These are phyloP conservation scores for Triticum turgidum DNA, from an alignment of 176 grass and related monocot species.

Conservation along the genomic window DNA sequence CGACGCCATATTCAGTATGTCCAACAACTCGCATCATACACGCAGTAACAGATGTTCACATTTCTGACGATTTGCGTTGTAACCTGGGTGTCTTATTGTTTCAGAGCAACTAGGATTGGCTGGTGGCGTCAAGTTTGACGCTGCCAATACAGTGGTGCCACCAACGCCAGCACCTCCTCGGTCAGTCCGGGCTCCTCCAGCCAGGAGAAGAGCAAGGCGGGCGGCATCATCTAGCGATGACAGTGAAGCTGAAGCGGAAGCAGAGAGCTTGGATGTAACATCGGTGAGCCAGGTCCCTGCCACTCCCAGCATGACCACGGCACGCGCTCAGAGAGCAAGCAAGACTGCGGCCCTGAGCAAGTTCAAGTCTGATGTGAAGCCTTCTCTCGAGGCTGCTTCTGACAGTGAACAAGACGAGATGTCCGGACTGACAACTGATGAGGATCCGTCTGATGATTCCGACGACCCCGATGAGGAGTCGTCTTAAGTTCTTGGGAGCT, in stretches of 20 bases:
- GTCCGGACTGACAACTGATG: slow-evolving; percentile 47
- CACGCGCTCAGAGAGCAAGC: slow-evolving; percentile 74
- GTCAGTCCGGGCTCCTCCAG: slow-evolving; percentile 45
- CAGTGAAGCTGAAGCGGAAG: slow-evolving; percentile 8
- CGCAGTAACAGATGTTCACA: neutral
- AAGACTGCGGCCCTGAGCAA: slow-evolving; percentile 75
- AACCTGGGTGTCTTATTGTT: slow-evolving; percentile 1
- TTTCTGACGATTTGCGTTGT: neutral
- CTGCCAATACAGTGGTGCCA: slow-evolving; percentile 33
- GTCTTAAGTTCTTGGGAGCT: neutral
- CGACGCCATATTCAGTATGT: slow-evolving; percentile 55
- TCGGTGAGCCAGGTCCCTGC: slow-evolving; percentile 28
- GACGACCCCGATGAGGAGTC: slow-evolving; percentile 4
- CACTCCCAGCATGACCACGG: slow-evolving; percentile 43
- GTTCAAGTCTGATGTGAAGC: slow-evolving; percentile 40
- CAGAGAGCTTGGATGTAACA: neutral
- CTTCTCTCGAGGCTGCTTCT: neutral
- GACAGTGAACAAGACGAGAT: slow-evolving; percentile 34
- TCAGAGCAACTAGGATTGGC: slow-evolving; percentile 76
- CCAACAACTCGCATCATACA: neutral
- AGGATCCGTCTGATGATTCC: slow-evolving; percentile 32
- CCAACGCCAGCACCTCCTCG: slow-evolving; percentile 67
- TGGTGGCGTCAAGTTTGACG: slow-evolving; percentile 45
- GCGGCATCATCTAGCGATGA: slow-evolving; percentile 41
- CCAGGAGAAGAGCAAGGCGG: slow-evolving; percentile 60